Evolutionary conservation across 192 early-diverging fungal species (phyloP), one percentile per base, ranked within the genome.

Genomic region (Thoreauomyces humboldtii): DNA sequence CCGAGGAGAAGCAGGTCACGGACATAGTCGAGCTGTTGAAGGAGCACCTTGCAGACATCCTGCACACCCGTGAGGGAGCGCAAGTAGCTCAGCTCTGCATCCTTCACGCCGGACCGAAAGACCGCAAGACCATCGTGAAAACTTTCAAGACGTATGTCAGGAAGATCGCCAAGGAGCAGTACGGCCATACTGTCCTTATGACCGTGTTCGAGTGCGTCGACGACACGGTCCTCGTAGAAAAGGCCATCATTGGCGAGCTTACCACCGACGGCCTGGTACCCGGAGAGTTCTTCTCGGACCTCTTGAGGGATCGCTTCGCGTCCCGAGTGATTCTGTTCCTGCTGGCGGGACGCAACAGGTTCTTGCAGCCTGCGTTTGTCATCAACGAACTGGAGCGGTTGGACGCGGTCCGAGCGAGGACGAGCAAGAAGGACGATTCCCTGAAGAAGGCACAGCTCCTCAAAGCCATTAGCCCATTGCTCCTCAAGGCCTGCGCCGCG

Each of bases 11-110:
- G 69, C 74, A 81, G 32, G 71, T 81, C 65, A 52, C 48, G 56
- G 81, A 85, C 41, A 80, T 92, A 73, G 69, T 95, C 67, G 89
- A 87, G 69, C 65, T 83, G 0, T 78, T 95, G 70, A 90, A 91
- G 68, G 91, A 93, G 61, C 85, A 90, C 58, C 76, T 92, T 7
- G 85, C 85, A 28, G 86, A 92, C 73, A 89, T 98, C 47, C 75
- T 96, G 56, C 95, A 98, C 68, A 98, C 94, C 33, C 80, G 88
- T 47, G 94, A 96, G 60, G 95, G 95, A 58, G 83, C 94, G 6
- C 88, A 84, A 27, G 89, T 90, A 22, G 88, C 86, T 4, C 93
- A 93, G 85, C 81, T 88, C 32, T 91, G 86, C 55, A 57, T 98
- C 54, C 73, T 90, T 22, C 75, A 93, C 69, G 87, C 86, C 9